Evolutionary conservation across 2,329 filamentous ascomycete genomes (phyloP).

Genomic region (Trichoderma brevicompactum): DNA sequence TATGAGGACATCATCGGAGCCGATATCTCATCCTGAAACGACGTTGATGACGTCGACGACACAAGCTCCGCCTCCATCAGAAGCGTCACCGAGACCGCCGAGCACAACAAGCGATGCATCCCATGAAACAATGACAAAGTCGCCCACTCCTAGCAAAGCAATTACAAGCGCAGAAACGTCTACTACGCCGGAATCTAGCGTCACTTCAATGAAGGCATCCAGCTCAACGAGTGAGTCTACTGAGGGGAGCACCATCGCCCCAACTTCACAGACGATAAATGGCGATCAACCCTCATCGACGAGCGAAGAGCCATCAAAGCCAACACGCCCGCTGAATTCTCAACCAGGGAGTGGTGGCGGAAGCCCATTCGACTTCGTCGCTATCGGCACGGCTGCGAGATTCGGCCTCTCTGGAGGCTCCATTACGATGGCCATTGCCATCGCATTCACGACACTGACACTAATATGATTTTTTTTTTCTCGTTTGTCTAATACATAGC

Average conservation of each 20-base stretch:
- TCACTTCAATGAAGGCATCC: neutral
- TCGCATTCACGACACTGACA: neutral
- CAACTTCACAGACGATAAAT: neutral
- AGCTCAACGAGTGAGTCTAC: neutral
- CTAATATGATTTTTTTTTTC: slow-evolving; percentile 5
- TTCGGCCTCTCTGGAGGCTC: neutral
- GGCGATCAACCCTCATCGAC: slow-evolving; percentile 3
- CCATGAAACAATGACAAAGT: neutral
- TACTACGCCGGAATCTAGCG: neutral
- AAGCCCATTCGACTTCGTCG: slow-evolving; percentile 34
- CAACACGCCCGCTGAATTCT: slow-evolving; percentile 17
- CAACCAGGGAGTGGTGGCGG: slow-evolving; percentile 33
- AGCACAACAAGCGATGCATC: neutral
- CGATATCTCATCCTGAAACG: neutral
- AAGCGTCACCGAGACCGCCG: neutral
- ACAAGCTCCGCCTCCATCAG: neutral
- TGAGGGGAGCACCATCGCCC: neutral
- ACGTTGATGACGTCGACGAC: slow-evolving; percentile 7
- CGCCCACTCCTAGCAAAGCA: neutral
- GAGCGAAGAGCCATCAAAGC: slow-evolving; percentile 9
- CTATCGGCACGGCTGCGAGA: neutral
- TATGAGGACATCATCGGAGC: neutral
- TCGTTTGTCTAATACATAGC: neutral
- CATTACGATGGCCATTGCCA: neutral
- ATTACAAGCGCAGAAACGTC: neutral